Conservation (phyloP, 208 protist species). For the Herpetomonas samuelpessoai region DNA sequence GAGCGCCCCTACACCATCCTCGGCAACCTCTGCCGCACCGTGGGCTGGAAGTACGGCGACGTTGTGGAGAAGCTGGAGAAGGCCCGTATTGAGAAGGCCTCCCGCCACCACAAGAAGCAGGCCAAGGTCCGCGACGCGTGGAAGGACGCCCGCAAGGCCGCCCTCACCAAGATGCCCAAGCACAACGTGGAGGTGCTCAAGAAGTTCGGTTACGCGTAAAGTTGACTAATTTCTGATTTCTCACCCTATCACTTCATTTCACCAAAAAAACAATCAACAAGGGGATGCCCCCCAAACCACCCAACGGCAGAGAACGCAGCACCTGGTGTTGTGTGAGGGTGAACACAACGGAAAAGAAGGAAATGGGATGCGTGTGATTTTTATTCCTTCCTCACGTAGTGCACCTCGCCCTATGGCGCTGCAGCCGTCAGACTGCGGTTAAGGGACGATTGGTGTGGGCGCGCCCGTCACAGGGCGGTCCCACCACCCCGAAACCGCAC, state of each 20-base stretch:
- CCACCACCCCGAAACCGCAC: no score
- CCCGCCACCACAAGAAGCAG: constrained; percentile 69
- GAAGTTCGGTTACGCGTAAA: constrained; percentile 89
- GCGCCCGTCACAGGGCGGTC: no score
- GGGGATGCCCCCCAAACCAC: not conserved
- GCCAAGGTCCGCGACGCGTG: constrained; percentile 63
- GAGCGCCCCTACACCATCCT: constrained; percentile 82
- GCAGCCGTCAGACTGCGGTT: no score
- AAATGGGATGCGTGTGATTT: no score
- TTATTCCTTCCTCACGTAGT: no score
- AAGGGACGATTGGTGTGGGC: no score
- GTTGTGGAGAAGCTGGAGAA: constrained; percentile 80
- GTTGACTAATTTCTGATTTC: not conserved
- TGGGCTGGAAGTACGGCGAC: constrained; percentile 88
- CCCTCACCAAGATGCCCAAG: constrained; percentile 79
- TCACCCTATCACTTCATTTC: not conserved
- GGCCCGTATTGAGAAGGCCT: constrained; percentile 80
- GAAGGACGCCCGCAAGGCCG: constrained; percentile 65
- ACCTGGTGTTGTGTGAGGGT: no score
- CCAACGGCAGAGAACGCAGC: not conserved
- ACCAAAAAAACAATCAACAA: constrained; percentile 6
- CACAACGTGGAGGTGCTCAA: constrained; percentile 85
- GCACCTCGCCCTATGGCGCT: no score
- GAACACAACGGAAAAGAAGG: no score
- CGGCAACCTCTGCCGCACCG: constrained; percentile 87